These are phyloP conservation scores for Aspergillus viridinutans DNA, from an alignment of 2,329 filamentous ascomycete species.

Conservation along the genomic window DNA sequence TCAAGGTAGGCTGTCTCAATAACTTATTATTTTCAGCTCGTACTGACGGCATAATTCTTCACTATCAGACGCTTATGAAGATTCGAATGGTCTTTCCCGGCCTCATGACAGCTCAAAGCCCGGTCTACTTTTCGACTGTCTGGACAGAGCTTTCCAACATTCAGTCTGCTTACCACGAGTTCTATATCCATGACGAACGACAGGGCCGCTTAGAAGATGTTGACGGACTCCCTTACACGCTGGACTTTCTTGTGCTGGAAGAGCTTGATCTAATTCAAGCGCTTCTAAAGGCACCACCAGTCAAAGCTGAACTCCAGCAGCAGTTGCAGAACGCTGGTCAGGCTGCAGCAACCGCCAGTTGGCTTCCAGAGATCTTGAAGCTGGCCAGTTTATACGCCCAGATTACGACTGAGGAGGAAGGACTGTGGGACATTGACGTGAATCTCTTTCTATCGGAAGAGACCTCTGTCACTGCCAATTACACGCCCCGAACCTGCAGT, in stretches of 20 bases:
- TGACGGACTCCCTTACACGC: conserved; percentile 86
- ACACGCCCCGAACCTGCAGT: conserved; percentile 87
- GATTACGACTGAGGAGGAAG: conserved; percentile 88
- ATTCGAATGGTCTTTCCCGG: conserved; percentile 79
- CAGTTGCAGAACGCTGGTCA: conserved; percentile 62
- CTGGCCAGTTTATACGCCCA: conserved; percentile 80
- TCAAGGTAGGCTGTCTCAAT: conserved; percentile 56
- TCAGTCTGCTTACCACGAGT: conserved; percentile 67
- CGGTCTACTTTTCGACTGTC: conserved; percentile 75
- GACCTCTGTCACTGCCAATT: conserved; percentile 90
- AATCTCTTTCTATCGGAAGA: conserved; percentile 95
- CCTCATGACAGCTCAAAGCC: conserved; percentile 76
- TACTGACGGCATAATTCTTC: conserved; percentile 9
- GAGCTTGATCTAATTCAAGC: conserved; percentile 93
- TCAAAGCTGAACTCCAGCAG: conserved; percentile 81
- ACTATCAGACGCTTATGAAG: conserved; percentile 71
- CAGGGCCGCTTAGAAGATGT: conserved; percentile 87
- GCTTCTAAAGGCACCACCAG: conserved; percentile 79
- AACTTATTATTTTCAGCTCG: neutral
- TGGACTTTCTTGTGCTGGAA: conserved; percentile 90
- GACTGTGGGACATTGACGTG: conserved; percentile 92
- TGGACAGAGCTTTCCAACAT: conserved; percentile 82
- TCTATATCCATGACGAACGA: conserved; percentile 81
- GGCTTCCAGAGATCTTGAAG: conserved; percentile 85
- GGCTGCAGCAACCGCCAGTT: conserved; percentile 62